These are phyloP conservation scores for Phaeosphaeriaceae sp. DNA, from an alignment of 2,329 filamentous ascomycete species.

Conservation along the genomic window DNA sequence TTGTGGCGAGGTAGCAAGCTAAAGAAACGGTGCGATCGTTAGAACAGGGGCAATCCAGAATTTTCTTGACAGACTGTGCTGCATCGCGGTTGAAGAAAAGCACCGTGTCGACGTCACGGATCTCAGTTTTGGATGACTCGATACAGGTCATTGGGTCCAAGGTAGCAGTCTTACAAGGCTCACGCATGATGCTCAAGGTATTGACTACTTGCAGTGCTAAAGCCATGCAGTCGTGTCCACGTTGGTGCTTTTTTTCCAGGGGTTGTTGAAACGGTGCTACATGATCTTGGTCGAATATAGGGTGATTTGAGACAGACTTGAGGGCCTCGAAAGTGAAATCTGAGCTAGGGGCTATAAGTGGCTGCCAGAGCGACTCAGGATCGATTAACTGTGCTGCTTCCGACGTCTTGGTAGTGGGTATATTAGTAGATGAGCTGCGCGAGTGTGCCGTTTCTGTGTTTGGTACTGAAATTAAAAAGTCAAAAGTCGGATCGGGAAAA, in stretches of 20 bases:
- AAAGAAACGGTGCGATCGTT: background rate
- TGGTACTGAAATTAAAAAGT: background rate
- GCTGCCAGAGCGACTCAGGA: background rate
- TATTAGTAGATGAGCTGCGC: background rate
- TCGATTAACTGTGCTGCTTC: background rate
- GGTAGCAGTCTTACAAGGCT: background rate
- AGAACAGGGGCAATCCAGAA: slow-evolving; percentile 1
- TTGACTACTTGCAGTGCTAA: slow-evolving; percentile 1
- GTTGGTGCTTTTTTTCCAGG: background rate
- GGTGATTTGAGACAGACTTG: background rate
- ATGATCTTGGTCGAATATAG: background rate
- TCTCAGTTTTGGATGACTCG: background rate
- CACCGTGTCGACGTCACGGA: slow-evolving; percentile 2
- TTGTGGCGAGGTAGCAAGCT: slow-evolving; percentile 1
- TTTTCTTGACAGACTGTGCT: slow-evolving; percentile 3
- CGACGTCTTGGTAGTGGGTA: background rate
- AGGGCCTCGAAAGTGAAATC: background rate
- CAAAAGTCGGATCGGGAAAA: background rate
- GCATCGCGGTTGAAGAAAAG: slow-evolving; percentile 4
- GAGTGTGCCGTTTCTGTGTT: background rate
- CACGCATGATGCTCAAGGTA: background rate
- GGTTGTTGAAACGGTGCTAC: background rate
- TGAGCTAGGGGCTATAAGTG: background rate
- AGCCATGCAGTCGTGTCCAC: slow-evolving; percentile 3
- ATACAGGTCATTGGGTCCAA: background rate